These are phyloP conservation scores for Mychonastes homosphaera DNA, from an alignment of 139 green algal genomes.

Conservation along the genomic window DNA sequence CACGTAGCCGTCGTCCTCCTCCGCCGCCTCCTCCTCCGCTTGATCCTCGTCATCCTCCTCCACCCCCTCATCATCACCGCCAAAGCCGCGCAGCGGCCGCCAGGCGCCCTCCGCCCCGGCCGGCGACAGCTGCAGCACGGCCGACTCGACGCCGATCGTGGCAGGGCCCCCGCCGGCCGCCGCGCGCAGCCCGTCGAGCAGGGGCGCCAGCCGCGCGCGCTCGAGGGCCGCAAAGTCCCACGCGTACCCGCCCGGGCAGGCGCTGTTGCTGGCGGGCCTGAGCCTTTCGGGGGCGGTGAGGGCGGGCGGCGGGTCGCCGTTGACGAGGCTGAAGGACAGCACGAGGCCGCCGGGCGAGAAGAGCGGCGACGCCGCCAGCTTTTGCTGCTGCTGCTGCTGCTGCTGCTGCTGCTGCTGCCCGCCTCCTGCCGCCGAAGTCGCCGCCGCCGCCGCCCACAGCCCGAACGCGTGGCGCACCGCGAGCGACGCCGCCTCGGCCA, in stretches of 20 bases:
- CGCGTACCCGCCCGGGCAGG: slow-evolving; percentile 14
- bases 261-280: slow-evolving; percentile 13
- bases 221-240: not conserved
- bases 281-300: slow-evolving; percentile 5
- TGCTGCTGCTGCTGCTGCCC: not conserved
- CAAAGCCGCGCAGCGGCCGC: no score
- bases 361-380: not conserved
- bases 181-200: not conserved
- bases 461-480: no score
- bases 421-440: not conserved
- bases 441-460: not conserved
- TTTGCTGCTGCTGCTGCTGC: not conserved
- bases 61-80: no score
- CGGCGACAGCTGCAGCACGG: slow-evolving; percentile 26
- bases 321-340: slow-evolving; percentile 32
- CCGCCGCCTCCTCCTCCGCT: no score
- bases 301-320: slow-evolving; percentile 12
- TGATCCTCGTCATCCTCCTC: no score
- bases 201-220: not conserved
- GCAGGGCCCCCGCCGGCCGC: not conserved
- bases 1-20: no score
- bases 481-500: no score
- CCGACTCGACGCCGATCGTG: slow-evolving; percentile 1
- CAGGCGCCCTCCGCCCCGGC: slow-evolving; percentile 7
- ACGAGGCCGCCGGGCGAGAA: slow-evolving; percentile 8